Conservation (phyloP, 352 stramenopile species). For the Blastocystis sp. region DNA sequence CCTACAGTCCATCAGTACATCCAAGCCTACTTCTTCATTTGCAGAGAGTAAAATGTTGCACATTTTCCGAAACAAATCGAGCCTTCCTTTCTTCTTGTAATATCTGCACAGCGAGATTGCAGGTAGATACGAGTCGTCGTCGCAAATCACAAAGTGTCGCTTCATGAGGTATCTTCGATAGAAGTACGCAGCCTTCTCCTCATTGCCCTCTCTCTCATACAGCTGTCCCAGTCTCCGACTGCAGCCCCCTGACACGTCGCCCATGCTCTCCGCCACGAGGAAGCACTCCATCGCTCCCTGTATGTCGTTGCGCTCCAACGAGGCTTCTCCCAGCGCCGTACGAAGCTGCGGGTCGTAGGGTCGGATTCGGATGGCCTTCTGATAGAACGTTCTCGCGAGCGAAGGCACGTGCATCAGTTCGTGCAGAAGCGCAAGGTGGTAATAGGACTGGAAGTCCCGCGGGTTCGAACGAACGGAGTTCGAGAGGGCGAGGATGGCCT, state of each 20-base stretch:
- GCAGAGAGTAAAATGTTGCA: background rate
- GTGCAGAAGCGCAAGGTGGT: background rate
- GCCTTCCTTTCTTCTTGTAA: background rate
- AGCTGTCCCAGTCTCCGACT: background rate
- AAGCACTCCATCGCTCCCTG: background rate
- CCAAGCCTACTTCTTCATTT: background rate
- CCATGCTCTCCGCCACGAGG: background rate
- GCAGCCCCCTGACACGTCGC: background rate
- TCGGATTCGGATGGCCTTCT: background rate
- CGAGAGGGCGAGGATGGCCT: background rate
- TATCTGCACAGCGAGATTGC: background rate
- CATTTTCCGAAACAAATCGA: background rate
- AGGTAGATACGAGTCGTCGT: background rate
- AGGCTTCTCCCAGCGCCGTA: background rate
- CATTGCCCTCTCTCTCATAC: background rate
- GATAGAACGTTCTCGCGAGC: background rate
- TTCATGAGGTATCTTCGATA: background rate
- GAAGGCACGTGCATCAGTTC: background rate
- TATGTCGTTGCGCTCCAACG: background rate
- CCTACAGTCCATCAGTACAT: background rate
- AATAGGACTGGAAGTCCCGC: background rate
- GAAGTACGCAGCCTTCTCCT: background rate
- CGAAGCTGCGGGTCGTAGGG: slow-evolving; percentile 23
- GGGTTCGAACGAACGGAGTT: background rate
- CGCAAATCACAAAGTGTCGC: background rate